Evolutionary conservation across 768 basidiomycete genomes (phyloP).

Genomic region (Naganishia vaughanmartiniae): DNA sequence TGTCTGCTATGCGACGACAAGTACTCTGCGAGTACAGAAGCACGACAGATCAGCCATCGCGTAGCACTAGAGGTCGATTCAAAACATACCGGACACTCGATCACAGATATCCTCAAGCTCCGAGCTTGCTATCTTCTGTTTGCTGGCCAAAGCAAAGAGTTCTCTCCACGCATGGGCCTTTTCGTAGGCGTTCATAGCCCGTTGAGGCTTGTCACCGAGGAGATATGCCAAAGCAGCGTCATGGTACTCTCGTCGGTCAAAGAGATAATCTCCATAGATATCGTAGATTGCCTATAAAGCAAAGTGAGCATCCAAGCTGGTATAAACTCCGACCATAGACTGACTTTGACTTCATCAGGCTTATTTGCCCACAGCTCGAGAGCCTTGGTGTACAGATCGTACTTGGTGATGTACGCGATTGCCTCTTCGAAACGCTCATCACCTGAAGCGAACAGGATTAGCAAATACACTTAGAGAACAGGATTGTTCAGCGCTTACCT

Average conservation of each 20-base stretch:
- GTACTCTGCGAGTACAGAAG: conserved; percentile 61
- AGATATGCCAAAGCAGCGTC: conserved; percentile 78
- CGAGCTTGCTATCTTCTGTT: conserved; percentile 58
- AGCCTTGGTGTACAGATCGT: conserved; percentile 72
- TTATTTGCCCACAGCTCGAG: conserved; percentile 69
- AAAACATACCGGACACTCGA: conserved; percentile 69
- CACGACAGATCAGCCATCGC: neutral
- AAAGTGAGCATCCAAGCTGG: conserved; percentile 8
- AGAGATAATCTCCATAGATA: conserved; percentile 81
- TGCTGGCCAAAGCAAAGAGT: conserved; percentile 73
- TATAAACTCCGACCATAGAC: neutral
- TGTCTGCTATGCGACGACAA: conserved; percentile 74
- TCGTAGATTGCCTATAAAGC: conserved; percentile 47
- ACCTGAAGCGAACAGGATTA: conserved; percentile 55
- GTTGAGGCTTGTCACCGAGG: conserved; percentile 63
- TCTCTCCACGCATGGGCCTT: conserved; percentile 86
- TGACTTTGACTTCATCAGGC: conserved; percentile 63
- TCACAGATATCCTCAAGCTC: conserved; percentile 67
- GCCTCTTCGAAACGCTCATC: conserved; percentile 73
- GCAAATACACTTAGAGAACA: neutral
- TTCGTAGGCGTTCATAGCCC: conserved; percentile 85
- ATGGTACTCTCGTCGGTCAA: conserved; percentile 74
- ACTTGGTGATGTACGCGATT: conserved; percentile 69
- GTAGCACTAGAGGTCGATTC: neutral
- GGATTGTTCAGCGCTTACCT: conserved; percentile 55